Evolutionary conservation across 2,329 filamentous ascomycete species (phyloP).

Genomic region (Penicillium freii): DNA sequence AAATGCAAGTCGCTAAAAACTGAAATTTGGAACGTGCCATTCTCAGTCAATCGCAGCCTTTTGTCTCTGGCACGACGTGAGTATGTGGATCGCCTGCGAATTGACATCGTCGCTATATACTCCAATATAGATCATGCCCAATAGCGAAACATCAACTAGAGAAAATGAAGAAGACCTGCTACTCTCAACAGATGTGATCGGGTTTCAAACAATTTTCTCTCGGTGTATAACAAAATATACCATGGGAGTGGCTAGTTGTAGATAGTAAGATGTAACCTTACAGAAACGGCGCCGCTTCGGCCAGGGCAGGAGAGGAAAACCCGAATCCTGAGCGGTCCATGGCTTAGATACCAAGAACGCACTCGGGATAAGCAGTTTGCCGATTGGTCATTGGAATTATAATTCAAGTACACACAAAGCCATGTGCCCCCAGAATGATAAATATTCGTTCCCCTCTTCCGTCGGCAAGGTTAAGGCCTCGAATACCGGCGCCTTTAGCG

Average conservation of each 20-base stretch:
- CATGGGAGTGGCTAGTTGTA: neutral
- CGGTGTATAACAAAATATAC: no score
- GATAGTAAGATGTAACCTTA: slow-evolving; percentile 2
- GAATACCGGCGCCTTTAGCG: neutral
- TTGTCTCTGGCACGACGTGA: neutral
- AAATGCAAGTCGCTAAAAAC: slow-evolving; percentile 71
- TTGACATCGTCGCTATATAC: neutral
- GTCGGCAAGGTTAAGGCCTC: neutral
- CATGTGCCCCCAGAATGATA: neutral
- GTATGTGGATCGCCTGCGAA: neutral
- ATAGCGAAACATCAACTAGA: neutral
- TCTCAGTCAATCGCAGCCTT: slow-evolving; percentile 19
- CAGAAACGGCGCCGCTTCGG: neutral
- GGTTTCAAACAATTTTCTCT: neutral
- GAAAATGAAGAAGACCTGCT: neutral
- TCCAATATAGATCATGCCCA: neutral
- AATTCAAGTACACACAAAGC: neutral
- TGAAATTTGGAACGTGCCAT: slow-evolving; percentile 48
- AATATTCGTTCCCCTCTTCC: neutral
- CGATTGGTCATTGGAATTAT: neutral
- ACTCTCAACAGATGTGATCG: neutral
- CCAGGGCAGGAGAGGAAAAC: neutral
- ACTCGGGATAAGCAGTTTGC: neutral
- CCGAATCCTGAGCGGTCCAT: neutral
- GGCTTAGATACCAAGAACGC: neutral